Evolutionary conservation across 371 early-diverging fungal species (phyloP), one percentile per base, ranked within the genome.

Genomic region (Saksenaea vasiformis): DNA sequence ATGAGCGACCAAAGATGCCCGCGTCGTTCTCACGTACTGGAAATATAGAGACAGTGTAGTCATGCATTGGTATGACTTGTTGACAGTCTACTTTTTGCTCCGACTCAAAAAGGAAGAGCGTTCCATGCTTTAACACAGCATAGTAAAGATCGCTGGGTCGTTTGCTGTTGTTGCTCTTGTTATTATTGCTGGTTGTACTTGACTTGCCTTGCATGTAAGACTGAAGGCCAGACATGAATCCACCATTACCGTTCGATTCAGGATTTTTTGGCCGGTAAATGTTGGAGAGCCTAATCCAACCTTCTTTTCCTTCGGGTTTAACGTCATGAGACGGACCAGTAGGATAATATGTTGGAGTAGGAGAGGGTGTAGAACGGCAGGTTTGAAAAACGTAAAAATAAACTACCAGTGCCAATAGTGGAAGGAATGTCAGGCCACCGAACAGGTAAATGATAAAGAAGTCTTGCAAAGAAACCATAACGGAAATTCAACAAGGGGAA

Each of bases 31-130:
- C 62, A 34, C 66, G 71, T 53, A 71, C 74, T 0, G 87, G 86
- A 69, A 87, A 87, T 44, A 94, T 76, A 15, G 84, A 73, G 28
- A 93, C 89, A 17, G 79, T 71, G 66, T 88, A 90, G 61, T 89
- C 74, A 3, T 88, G 81, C 67, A 93, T 76, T 15, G 87, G 81
- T 24, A 94, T 84, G 7, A 94, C 89, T 24, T 88, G 80, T 31
- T 87, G 82, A 71, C 93, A 93, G 36, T 93, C 90, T 69, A 86
- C 80, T 35, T 71, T 62, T 26, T 87, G 80, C 56, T 92, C 92
- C 39, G 87, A 84, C 36, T 92, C 91, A 68, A 93, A 96, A 59
- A 95, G 69, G 61, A 92, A 90, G 38, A 96, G 78, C 13, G 91
- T 90, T 43, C 92, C 89, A 66, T 90, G 86, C 47, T 90, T 88